Conservation (phyloP, 176 grass and related monocot genomes). For the Miscanthus lutarioriparius region DNA sequence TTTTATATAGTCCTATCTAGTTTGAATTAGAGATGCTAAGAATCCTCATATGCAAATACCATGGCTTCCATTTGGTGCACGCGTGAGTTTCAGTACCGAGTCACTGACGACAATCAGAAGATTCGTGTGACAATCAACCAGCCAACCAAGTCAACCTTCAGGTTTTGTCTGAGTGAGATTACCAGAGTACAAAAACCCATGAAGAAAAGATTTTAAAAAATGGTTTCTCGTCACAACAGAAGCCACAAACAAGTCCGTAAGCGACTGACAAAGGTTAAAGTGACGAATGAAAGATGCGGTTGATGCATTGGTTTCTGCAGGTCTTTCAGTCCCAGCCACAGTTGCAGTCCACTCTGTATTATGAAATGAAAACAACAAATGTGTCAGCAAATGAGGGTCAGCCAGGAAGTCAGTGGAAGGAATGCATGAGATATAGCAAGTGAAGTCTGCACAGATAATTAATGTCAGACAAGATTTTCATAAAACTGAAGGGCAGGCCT, state of each 20-base stretch:
- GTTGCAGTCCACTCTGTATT: background rate
- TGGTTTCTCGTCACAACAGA: conserved; percentile 15
- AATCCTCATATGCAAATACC: background rate
- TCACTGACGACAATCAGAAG: background rate
- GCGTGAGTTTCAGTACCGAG: background rate
- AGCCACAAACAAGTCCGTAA: background rate
- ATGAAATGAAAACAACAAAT: background rate
- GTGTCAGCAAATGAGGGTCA: background rate
- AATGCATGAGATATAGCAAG: background rate
- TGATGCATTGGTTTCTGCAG: background rate
- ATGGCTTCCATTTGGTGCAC: background rate
- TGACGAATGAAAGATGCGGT: background rate
- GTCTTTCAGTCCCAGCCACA: background rate
- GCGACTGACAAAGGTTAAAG: background rate
- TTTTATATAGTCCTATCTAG: background rate
- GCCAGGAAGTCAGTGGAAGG: background rate
- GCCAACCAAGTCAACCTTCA: background rate
- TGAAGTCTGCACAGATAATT: background rate
- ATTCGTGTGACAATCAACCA: background rate
- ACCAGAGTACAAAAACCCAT: background rate
- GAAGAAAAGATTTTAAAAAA: background rate
- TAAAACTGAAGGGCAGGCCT: no score
- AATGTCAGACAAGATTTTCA: background rate
- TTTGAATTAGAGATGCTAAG: background rate
- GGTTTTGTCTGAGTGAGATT: background rate